A percentile compares a stretch with the other conserved stretches of the same genome.
These are phyloP conservation scores for Termitomyces sp. DNA, from an alignment of 768 basidiomycete genomes.

Conservation along the genomic window DNA sequence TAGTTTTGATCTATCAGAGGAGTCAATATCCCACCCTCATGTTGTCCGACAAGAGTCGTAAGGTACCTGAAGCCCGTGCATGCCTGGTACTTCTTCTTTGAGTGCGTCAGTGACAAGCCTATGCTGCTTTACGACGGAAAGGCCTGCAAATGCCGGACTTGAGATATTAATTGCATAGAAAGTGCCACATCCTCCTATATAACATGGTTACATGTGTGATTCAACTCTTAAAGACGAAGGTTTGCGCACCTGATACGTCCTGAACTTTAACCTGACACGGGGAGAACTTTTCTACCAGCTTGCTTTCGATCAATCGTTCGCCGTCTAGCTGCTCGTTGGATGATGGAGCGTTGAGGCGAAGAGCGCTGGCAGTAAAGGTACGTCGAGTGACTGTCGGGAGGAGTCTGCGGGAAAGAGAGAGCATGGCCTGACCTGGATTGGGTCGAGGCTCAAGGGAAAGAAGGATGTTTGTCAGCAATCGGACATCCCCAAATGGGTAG, in stretches of 20 bases:
- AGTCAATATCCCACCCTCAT: not conserved
- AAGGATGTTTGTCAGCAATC: conserved; percentile 7
- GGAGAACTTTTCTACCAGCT: conserved; percentile 71
- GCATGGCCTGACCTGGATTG: conserved; percentile 18
- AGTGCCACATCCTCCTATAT: conserved; percentile 88
- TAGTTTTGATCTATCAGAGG: conserved; percentile 13
- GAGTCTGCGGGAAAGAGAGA: conserved; percentile 29
- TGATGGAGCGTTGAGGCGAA: conserved; percentile 17
- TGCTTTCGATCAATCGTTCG: conserved; percentile 68
- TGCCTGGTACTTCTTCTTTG: conserved; percentile 85
- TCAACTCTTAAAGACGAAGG: not conserved
- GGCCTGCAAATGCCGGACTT: conserved; percentile 80
- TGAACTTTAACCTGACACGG: conserved; percentile 82
- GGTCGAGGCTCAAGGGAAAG: conserved; percentile 8
- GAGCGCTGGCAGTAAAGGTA: conserved; percentile 26
- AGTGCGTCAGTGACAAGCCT: conserved; percentile 81
- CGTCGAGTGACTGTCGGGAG: conserved; percentile 24
- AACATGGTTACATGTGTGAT: not conserved
- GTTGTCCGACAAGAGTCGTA: not conserved
- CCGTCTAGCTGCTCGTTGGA: conserved; percentile 37
- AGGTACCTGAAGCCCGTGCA: conserved; percentile 91
- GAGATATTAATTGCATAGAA: conserved; percentile 94
- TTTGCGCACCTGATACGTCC: conserved; percentile 81
- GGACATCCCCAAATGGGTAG: not conserved
- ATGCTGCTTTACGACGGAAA: conserved; percentile 91